These are phyloP conservation scores for Trichosporon faecale DNA, from an alignment of 1,284 basidiomycete genomes.

Conservation along the genomic window DNA sequence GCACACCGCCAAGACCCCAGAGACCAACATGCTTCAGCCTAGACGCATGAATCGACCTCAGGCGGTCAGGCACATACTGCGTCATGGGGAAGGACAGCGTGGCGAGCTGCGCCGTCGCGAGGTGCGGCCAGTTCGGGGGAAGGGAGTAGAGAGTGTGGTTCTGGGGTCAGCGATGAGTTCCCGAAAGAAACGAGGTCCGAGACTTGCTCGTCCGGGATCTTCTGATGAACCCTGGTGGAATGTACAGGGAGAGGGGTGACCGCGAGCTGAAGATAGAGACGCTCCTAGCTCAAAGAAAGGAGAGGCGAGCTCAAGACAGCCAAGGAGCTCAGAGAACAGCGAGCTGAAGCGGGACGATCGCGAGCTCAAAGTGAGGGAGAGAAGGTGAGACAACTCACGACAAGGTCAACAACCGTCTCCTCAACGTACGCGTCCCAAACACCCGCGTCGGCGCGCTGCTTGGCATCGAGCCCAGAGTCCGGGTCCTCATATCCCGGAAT, in stretches of 20 bases:
- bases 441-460: slow-evolving; percentile 34
- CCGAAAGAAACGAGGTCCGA: too few relatives aligned
- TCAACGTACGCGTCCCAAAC: slow-evolving; percentile 47
- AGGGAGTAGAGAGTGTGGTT: slow-evolving; percentile 48
- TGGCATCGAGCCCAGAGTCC: slow-evolving; percentile 28
- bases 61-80: slow-evolving; percentile 45
- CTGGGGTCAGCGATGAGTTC: slow-evolving; percentile 27
- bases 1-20: slow-evolving; percentile 44
- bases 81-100: slow-evolving; percentile 38
- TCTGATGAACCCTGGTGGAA: too few relatives aligned
- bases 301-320: too few relatives aligned
- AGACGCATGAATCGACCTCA: slow-evolving; percentile 36
- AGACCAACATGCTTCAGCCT: slow-evolving; percentile 42
- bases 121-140: slow-evolving; percentile 40
- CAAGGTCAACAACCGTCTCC: slow-evolving; percentile 41
- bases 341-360: too few relatives aligned
- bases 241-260: too few relatives aligned
- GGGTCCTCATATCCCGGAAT: slow-evolving; percentile 34
- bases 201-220: too few relatives aligned
- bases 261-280: too few relatives aligned
- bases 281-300: too few relatives aligned
- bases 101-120: slow-evolving; percentile 35
- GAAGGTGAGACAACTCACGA: slow-evolving; percentile 30
- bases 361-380: background rate
- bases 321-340: too few relatives aligned